Base-by-base conservation (phyloP, 2,329 filamentous ascomycete genomes). In the Talaromyces sp. region DNA sequence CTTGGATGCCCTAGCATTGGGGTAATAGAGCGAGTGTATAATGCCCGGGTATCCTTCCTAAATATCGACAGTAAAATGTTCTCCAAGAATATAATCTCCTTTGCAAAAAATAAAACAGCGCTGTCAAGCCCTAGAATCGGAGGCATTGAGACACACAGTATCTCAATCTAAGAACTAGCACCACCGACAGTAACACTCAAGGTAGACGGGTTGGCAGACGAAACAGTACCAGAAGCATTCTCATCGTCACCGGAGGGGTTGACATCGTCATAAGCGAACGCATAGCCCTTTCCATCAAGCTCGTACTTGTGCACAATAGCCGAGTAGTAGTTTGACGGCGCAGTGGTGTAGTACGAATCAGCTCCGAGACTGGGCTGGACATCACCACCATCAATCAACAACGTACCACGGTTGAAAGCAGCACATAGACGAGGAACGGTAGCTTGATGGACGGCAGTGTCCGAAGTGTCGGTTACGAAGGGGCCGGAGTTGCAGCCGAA, bases 251-350 rank as follows among this genome's bases (percentile, higher is more conserved):
- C 84, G 64, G 80, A 77, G 0, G 85, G 82, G 61, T 84, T 83
- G 18, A 90, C 87, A 70, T 90, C 87, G 68, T 90, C 87, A 67
- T 88, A 90, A 0, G 87, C 80, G 69, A 89, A 90, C 0, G 85
- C 83, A 69, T 90, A 90, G 0, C 87, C 87, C 50, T 79, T 76
- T 1, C 82, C 81, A 70, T 88, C 85, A 4, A 81, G 69, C 74
- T 88, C 85, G 57, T 84, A 79, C 40, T 80, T 73, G 72, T 89
- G 87, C 2, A 89, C 80, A 42, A 89, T 77, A n/a, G 31, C 63
- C 2, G 70, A 72, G 70, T 85, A 85, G 72, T 84, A 85, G 28
- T n/a, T 39, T 1, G 67, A 65, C 0, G 72, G 65, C 4, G 67
- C 50, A 35, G 50, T 35, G 50, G 50, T 35, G 50, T 54, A 54